Evolutionary conservation across 1,284 basidiomycete species (phyloP).

Genomic region (Waitea zeae): DNA sequence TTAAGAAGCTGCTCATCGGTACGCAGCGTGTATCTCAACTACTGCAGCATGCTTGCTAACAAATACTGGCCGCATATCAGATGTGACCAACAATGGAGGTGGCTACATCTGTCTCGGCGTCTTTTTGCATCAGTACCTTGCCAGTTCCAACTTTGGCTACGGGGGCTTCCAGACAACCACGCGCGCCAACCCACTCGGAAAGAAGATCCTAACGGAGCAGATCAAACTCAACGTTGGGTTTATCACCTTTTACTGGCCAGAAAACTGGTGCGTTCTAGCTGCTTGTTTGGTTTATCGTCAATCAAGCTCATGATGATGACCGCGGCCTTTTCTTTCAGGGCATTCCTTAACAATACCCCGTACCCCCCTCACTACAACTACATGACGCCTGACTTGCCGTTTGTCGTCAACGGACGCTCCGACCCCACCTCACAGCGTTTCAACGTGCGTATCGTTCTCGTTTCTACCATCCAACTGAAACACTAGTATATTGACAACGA

Average conservation of each 20-base stretch:
- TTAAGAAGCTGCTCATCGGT: conserved; percentile 33
- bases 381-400: conserved; percentile 24
- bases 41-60: conserved; percentile 28
- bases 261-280: conserved; percentile 29
- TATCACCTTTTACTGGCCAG: conserved; percentile 25
- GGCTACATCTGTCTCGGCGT: conserved; percentile 43
- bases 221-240: conserved; percentile 25
- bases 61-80: conserved; percentile 1
- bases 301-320: too few relatives aligned
- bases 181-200: conserved; percentile 35
- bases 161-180: conserved; percentile 34
- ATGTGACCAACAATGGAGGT: conserved; percentile 15
- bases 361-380: conserved; percentile 29
- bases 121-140: conserved; percentile 39
- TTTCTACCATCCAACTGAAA: too few relatives aligned
- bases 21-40: conserved; percentile 43
- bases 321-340: conserved; percentile 20
- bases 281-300: too few relatives aligned
- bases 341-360: conserved; percentile 32
- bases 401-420: conserved; percentile 25
- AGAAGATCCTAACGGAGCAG: conserved; percentile 33
- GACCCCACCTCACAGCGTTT: conserved; percentile 42
- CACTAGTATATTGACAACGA: too few relatives aligned
- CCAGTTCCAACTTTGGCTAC: conserved; percentile 30
- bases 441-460: conserved; percentile 21